Base-by-base conservation (phyloP, 331 rosid species). In the Dryas integrifolia region DNA sequence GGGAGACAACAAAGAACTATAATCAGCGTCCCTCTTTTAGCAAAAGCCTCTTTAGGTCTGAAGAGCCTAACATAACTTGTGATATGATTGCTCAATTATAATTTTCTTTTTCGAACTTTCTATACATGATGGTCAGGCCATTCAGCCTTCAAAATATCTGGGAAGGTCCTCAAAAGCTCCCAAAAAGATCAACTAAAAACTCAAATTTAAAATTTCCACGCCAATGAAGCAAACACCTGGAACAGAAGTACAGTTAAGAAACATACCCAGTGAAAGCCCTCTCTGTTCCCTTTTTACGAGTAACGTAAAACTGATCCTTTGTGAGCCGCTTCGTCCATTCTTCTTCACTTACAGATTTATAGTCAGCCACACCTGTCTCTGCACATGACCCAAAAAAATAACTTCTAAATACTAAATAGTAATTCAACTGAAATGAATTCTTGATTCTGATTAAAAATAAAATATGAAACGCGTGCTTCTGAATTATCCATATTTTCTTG, bases 261-360 rank as follows among this genome's bases (percentile, higher is more conserved):
- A 72, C 78, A 69, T 86, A 92, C 98, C 98, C 98, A 14, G 88
- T 86, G 73, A 94, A 94, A 65, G 98, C 97, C 82, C 98, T 91
- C 75, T 94, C 98, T 7, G 98, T 94, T 57, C 98, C 98, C 81
- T 89, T 91, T 76, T 88, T 76, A 62, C 98, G 96, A 73, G 97
- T 86, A 75, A 94, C 18, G 71, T 84, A 81, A 78, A 86, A 94
- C 51, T 94, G 98, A 53, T 91, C 92, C 61, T 69, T 55, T 2
- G 90, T 86, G 24, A 94, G 84, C 70, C 72, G 76, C 80, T 82
- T 86, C 91, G 88, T 91, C 98, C 97, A 91, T 67, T 88, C 92
- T 43, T 78, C 84, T 48, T 78, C 73, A 55, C 92, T 85, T 50
- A 89, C 3, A 30, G 94, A 85, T 66, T 85, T 94, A 63, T 82